Evolutionary conservation across 176 grass and related monocot species (phyloP).

Genomic region (Puccinellia tenuiflora): DNA sequence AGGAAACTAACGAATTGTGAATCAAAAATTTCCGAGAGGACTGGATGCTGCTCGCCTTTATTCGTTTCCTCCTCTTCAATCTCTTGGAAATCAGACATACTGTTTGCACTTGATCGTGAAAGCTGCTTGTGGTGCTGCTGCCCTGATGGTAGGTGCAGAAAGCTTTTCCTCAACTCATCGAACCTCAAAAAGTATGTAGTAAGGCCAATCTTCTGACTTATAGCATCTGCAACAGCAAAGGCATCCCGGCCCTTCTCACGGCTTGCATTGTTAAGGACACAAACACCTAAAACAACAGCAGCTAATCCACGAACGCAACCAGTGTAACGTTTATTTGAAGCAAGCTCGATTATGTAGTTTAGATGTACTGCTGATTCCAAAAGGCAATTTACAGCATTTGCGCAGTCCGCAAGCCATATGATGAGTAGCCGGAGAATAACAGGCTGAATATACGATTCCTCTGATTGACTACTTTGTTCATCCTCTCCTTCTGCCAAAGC

Average conservation of each 20-base stretch:
- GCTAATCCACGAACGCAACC: slow-evolving; percentile 74
- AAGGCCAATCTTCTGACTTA: slow-evolving; percentile 87
- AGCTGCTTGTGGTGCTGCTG: slow-evolving; percentile 57
- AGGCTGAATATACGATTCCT: slow-evolving; percentile 55
- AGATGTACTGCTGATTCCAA: slow-evolving; percentile 66
- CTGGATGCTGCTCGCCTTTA: slow-evolving; percentile 57
- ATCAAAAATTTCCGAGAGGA: slow-evolving; percentile 83
- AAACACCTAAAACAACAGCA: slow-evolving; percentile 82
- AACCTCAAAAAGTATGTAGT: slow-evolving; percentile 79
- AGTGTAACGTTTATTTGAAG: slow-evolving; percentile 59
- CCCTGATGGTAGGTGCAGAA: slow-evolving; percentile 37
- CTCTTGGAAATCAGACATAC: slow-evolving; percentile 67
- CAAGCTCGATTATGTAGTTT: slow-evolving; percentile 74
- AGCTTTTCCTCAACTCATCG: slow-evolving; percentile 68
- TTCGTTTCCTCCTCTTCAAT: slow-evolving; percentile 66
- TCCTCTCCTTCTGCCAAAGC: slow-evolving; percentile 56
- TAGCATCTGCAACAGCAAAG: slow-evolving; percentile 78
- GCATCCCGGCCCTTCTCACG: slow-evolving; percentile 67
- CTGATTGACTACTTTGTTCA: slow-evolving; percentile 43
- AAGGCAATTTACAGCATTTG: slow-evolving; percentile 82
- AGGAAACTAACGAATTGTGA: slow-evolving; percentile 58
- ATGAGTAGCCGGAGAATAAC: slow-evolving; percentile 82
- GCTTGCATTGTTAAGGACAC: slow-evolving; percentile 74
- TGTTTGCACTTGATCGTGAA: slow-evolving; percentile 74
- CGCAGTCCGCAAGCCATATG: slow-evolving; percentile 75